phyloP scores from a whole-genome alignment of 495 filamentous ascomycete genomes.

The Cudoniella acicularis region DNA sequence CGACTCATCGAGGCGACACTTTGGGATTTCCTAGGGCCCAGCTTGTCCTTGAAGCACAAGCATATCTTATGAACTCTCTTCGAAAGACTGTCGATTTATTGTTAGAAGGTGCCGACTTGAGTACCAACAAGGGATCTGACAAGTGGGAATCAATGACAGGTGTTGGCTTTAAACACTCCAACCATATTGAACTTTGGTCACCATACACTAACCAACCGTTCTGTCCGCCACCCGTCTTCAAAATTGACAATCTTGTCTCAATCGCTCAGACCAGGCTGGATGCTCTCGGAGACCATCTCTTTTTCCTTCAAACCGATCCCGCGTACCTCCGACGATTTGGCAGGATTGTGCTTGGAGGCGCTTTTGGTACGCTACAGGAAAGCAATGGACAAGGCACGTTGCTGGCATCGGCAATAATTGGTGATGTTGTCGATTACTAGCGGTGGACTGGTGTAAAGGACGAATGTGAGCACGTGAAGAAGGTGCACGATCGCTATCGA shows the following conservation, averaged over 20 bases:
- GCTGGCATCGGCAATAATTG: background rate
- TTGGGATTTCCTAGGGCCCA: background rate
- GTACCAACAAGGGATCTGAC: background rate
- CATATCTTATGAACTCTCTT: background rate
- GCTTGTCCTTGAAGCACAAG: background rate
- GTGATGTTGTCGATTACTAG: background rate
- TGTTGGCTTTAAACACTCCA: background rate
- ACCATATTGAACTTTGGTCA: background rate
- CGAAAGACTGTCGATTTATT: background rate
- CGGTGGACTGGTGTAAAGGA: background rate
- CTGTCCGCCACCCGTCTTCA: background rate
- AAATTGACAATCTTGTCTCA: background rate
- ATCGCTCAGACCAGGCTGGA: background rate
- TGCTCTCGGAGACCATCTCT: background rate
- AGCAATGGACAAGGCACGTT: background rate
- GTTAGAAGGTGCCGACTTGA: background rate
- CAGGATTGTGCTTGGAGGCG: background rate
- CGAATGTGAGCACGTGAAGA: background rate
- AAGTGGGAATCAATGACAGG: background rate
- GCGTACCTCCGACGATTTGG: background rate
- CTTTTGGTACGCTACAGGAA: background rate
- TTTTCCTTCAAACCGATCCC: slow-evolving; percentile 2
- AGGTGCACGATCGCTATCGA: background rate
- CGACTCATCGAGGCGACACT: background rate
- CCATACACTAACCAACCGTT: slow-evolving; percentile 4